phyloP scores from a whole-genome alignment of 371 early-diverging fungal genomes.

The Circinella umbellata region DNA sequence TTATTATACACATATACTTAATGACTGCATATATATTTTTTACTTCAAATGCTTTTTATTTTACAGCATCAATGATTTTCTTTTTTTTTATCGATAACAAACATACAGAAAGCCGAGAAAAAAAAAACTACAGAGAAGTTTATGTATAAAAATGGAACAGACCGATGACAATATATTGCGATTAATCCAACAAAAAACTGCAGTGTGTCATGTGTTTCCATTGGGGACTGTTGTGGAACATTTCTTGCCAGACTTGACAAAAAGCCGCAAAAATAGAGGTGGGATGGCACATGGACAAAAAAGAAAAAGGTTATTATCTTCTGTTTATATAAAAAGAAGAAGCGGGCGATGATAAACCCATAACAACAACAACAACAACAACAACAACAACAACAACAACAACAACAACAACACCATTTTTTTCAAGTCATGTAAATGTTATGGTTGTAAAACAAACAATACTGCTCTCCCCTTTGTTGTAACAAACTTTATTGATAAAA shows the following conservation, averaged over 20 bases:
- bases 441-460: no score
- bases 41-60: no score
- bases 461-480: no score
- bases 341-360: background rate
- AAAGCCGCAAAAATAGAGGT: conserved; percentile 1
- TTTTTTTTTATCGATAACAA: no score
- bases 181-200: conserved; percentile 3
- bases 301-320: background rate
- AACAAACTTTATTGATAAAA: background rate
- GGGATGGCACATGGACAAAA: background rate
- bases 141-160: background rate
- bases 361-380: no score
- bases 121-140: background rate
- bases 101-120: background rate
- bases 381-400: no score
- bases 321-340: no score
- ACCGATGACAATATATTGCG: conserved; percentile 11
- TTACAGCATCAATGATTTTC: no score
- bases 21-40: no score
- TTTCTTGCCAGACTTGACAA: conserved; percentile 10
- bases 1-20: no score
- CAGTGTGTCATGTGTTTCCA: conserved; percentile 7
- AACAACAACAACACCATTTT: no score
- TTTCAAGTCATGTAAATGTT: no score
- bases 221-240: conserved; percentile 1